phyloP scores from a whole-genome alignment of 768 basidiomycete genomes.

The Saitozyma podzolica region DNA sequence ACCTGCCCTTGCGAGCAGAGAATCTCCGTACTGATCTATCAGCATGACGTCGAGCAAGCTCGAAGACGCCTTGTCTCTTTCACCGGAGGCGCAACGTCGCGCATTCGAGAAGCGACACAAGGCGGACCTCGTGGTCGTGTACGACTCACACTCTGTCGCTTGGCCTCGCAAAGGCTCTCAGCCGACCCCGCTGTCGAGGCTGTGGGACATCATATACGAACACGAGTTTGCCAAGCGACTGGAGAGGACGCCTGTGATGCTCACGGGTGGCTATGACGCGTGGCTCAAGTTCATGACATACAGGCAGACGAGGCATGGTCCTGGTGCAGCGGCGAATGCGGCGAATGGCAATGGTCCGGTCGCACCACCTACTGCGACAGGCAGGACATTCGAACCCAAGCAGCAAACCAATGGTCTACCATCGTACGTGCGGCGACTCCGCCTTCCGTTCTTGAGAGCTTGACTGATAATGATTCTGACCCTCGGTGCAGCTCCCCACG shows the following conservation, averaged over 20 bases:
- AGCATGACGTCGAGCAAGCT: slow-evolving; percentile 69
- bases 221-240: slow-evolving; percentile 67
- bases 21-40: slow-evolving; percentile 4
- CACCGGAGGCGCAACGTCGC: slow-evolving; percentile 67
- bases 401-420: too few relatives aligned
- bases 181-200: slow-evolving; percentile 60
- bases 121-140: slow-evolving; percentile 83
- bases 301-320: slow-evolving; percentile 37
- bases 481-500: background rate
- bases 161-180: slow-evolving; percentile 58
- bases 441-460: too few relatives aligned
- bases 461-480: too few relatives aligned
- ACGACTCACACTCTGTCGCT: slow-evolving; percentile 63
- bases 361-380: too few relatives aligned
- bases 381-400: too few relatives aligned
- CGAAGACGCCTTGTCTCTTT: slow-evolving; percentile 71
- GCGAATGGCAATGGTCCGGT: too few relatives aligned
- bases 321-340: background rate
- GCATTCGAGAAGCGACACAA: slow-evolving; percentile 83
- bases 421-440: too few relatives aligned
- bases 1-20: background rate
- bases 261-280: slow-evolving; percentile 78
- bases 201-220: slow-evolving; percentile 72
- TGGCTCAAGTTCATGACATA: slow-evolving; percentile 66
- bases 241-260: slow-evolving; percentile 70